Base-by-base conservation (phyloP, 805 yeast species). In the Yarrowia bubula region DNA sequence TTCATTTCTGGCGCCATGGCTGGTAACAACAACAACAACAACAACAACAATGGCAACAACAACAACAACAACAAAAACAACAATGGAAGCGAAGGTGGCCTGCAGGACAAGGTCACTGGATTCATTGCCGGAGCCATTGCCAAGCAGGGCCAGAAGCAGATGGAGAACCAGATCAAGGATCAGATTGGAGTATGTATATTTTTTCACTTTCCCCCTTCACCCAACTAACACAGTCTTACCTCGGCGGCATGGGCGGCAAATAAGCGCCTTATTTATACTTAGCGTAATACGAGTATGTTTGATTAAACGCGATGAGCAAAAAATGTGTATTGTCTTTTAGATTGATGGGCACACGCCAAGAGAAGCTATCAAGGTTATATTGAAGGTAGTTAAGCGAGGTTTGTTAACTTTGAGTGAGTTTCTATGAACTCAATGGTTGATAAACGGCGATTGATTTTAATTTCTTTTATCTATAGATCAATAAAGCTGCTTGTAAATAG, bases 401-500 rank as follows among this genome's bases (percentile, higher is more conserved):
- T 43, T n/a, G 17, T n/a, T 42, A 42, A 8, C 18, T 18, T 42
- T 17, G 31, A 35, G 8, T 9, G 18, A 11, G n/a, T 41, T 15
- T 14, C 15, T 41, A 22, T 22, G 28, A 22, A 22, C 28, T 22
- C 28, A 3, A 5, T 22, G 28, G 28, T 22, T 22, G 28, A 22
- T 22, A 22, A n/a, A n/a, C n/a, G n/a, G n/a, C n/a, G n/a, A n/a
- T n/a, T n/a, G n/a, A n/a, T n/a, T n/a, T n/a, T n/a, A n/a, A n/a
- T n/a, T n/a, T n/a, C n/a, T n/a, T n/a, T n/a, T n/a, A n/a, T n/a
- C n/a, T n/a, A n/a, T n/a, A n/a, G n/a, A n/a, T n/a, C n/a, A n/a
- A n/a, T n/a, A n/a, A n/a, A n/a, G n/a, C n/a, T 70, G 71, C 68
- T 82, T 80, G 71, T 88, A 88, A 39, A 90, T 79, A 0, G 92